Evolutionary conservation across 257 asterid genomes (phyloP).

Genomic region (Ilex aquifolium): DNA sequence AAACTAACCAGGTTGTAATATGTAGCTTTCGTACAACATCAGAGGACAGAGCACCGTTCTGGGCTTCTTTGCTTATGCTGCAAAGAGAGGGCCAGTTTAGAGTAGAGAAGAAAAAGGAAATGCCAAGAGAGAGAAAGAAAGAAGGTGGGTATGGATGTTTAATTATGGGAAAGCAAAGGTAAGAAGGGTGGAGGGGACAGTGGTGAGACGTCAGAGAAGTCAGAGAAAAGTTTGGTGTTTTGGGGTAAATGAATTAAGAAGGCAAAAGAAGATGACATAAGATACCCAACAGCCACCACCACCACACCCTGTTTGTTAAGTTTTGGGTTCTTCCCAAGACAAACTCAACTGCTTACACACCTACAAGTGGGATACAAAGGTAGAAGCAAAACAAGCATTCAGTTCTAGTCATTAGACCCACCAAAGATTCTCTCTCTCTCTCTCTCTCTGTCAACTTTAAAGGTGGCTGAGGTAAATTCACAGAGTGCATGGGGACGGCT

Average conservation of each 20-base stretch:
- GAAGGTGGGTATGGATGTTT: conserved; percentile 18
- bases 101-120: conserved; percentile 7
- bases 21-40: conserved; percentile 12
- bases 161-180: conserved; percentile 32
- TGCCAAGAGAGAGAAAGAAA: conserved; percentile 17
- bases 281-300: conserved; percentile 17
- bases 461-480: conserved; percentile 11
- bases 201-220: conserved; percentile 34
- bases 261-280: conserved; percentile 16
- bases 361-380: conserved; percentile 1
- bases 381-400: conserved; percentile 8
- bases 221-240: conserved; percentile 14
- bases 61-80: not conserved
- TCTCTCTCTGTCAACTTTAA: conserved; percentile 15
- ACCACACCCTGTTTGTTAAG: conserved; percentile 28
- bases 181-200: conserved; percentile 21
- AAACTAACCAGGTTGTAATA: not conserved
- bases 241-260: conserved; percentile 8
- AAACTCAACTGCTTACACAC: not conserved
- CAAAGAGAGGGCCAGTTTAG: conserved; percentile 3
- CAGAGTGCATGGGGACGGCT: conserved; percentile 7
- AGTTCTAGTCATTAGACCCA: conserved; percentile 4
- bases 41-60: conserved; percentile 18
- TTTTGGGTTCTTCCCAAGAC: conserved; percentile 15
- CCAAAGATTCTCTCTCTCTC: conserved; percentile 17